Evolutionary conservation across 495 filamentous ascomycete species (phyloP).

Genomic region (Lepraria neglecta): DNA sequence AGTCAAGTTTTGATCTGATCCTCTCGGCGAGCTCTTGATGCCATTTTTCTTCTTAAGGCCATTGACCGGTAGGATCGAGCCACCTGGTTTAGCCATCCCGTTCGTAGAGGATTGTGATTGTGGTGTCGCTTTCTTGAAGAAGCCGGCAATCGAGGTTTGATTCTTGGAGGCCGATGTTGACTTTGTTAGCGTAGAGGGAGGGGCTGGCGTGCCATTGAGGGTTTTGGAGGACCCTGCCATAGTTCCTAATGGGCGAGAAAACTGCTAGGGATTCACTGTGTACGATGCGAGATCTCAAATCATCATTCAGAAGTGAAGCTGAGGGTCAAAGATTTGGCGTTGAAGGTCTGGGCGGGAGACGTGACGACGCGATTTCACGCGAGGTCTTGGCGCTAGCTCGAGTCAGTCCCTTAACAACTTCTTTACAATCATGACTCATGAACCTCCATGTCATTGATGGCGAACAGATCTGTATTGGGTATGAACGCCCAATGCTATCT

Average conservation of each 20-base stretch:
- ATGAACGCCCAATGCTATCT: background rate
- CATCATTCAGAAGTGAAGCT: background rate
- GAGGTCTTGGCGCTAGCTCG: slow-evolving; percentile 6
- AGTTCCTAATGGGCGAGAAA: too few relatives aligned
- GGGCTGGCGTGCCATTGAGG: slow-evolving; percentile 31
- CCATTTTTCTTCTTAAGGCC: slow-evolving; percentile 18
- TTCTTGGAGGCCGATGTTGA: slow-evolving; percentile 52
- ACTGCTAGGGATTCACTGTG: background rate
- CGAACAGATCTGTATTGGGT: background rate
- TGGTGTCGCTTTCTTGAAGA: slow-evolving; percentile 58
- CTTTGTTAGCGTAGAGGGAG: slow-evolving; percentile 41
- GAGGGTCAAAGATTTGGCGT: background rate
- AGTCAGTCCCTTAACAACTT: background rate
- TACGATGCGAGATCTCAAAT: background rate
- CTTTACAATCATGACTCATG: background rate
- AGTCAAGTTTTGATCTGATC: slow-evolving; percentile 50
- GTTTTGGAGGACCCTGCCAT: slow-evolving; percentile 20
- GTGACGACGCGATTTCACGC: slow-evolving; percentile 6
- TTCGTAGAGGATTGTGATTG: slow-evolving; percentile 28
- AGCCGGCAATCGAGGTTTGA: slow-evolving; percentile 76
- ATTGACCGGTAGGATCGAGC: slow-evolving; percentile 26
- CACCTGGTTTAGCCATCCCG: slow-evolving; percentile 41
- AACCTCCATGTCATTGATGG: background rate
- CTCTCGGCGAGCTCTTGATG: slow-evolving; percentile 35
- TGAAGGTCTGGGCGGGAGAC: background rate